Evolutionary conservation across 1,139 yeast genomes (phyloP), one percentile per base, ranked within the genome.

Genomic region (Kodamaea derodonti): DNA sequence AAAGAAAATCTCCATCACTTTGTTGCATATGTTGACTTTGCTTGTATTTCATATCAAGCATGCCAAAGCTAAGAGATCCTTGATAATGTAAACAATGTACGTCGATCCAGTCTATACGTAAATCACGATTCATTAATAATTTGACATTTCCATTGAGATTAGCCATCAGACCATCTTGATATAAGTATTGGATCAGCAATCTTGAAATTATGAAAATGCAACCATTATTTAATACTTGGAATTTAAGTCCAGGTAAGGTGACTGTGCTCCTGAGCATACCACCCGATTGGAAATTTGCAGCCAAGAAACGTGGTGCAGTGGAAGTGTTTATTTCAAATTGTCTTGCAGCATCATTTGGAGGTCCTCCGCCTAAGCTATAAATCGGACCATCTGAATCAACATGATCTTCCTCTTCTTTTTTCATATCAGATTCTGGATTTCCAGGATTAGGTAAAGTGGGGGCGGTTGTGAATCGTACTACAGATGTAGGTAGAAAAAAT

Each of bases 51-150:
- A 41, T 43, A 32, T 64, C 68, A 6, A 67, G 40, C 4, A 56
- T 54, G 14, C 43, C 38, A 31, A 49, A 38, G 20, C 58, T 48
- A 3, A 64, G 34, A 2, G 60, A 48, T 20, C 62, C 32, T 29
- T 56, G 61, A 42, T 62, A 64, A 29, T 48, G 51, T 40, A 45
- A 37, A 18, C 76, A 66, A 34, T 71, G 73, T 42, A 80, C 64
- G 48, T 84, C 95, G 33, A 84, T 56, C 79, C 84, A 81, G 47
- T 84, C 94, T 24, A 86, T 73, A 42, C 75, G 72, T 42, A 84
- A 64, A 36, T 72, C 75, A 27, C 80, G 62, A 48, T 77, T 79
- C 64, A 85, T 74, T 13, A 78, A 61, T 7, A 83, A 71, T 44
- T 78, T 77, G 16, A 80, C 56, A 8, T 75, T 73, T 0, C 90